Conservation (phyloP, 768 basidiomycete species). For the Hygrophorus pudorinus region DNA sequence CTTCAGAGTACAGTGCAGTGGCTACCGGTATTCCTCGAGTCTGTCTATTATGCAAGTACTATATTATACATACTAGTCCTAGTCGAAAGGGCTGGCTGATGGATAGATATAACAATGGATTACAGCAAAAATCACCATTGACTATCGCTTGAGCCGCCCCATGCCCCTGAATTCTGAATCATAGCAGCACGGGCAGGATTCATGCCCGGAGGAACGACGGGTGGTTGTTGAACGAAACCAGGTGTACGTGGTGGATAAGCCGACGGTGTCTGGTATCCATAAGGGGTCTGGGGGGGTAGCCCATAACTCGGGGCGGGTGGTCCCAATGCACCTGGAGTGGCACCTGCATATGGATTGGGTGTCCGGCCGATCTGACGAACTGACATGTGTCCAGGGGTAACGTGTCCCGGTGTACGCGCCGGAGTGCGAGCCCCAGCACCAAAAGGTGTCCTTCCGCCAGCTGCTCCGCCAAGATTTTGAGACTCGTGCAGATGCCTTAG, state of each 20-base stretch:
- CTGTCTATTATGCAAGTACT: neutral
- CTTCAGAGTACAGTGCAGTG: no score
- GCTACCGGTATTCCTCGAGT: no score
- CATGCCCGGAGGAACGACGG: slow-evolving; percentile 46
- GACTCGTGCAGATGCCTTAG: slow-evolving; percentile 69
- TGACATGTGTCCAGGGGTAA: slow-evolving; percentile 77
- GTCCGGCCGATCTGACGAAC: slow-evolving; percentile 65
- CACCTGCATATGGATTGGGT: slow-evolving; percentile 65
- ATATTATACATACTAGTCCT: neutral
- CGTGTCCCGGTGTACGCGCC: slow-evolving; percentile 58
- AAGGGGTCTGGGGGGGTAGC: slow-evolving; percentile 21
- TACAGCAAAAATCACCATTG: slow-evolving; percentile 1
- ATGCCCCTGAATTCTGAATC: slow-evolving; percentile 40
- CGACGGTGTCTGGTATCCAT: slow-evolving; percentile 42
- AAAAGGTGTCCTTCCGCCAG: slow-evolving; percentile 74
- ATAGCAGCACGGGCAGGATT: slow-evolving; percentile 59
- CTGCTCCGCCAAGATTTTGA: slow-evolving; percentile 40
- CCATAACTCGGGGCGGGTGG: slow-evolving; percentile 30
- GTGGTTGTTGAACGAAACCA: slow-evolving; percentile 27
- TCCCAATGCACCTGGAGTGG: slow-evolving; percentile 25
- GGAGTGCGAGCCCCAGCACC: slow-evolving; percentile 69
- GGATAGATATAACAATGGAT: neutral
- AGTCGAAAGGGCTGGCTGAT: no score
- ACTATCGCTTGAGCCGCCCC: slow-evolving; percentile 17
- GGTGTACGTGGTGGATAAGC: slow-evolving; percentile 28